These are phyloP conservation scores for Erythrobasidium yunnanense DNA, from an alignment of 768 basidiomycete species.

Conservation along the genomic window DNA sequence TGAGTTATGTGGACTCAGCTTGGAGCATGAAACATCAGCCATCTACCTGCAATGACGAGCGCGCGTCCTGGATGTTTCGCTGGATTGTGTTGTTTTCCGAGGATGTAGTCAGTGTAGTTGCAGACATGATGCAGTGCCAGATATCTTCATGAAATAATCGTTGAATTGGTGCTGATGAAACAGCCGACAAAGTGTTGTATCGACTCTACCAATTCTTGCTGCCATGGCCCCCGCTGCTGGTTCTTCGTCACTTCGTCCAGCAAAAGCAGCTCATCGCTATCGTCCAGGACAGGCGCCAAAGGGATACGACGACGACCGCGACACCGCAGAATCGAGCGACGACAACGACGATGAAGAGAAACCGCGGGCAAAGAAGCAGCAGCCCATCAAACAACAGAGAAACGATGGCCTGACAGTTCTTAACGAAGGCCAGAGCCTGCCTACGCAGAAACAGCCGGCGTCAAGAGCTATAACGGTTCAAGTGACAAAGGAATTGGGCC, in stretches of 20 bases:
- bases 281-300: slow-evolving; percentile 13
- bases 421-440: background rate
- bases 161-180: no score
- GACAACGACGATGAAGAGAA: slow-evolving; percentile 1
- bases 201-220: background rate
- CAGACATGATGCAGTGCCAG: no score
- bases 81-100: no score
- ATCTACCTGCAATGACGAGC: slow-evolving; percentile 12
- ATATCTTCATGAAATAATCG: no score
- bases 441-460: background rate
- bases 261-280: slow-evolving; percentile 21
- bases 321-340: background rate
- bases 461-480: slow-evolving; percentile 4
- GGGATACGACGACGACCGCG: background rate
- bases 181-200: no score
- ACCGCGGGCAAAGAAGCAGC: background rate
- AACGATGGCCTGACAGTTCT: slow-evolving; percentile 12
- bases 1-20: no score
- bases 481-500: slow-evolving; percentile 7
- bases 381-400: background rate
- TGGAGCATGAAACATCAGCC: background rate
- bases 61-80: slow-evolving; percentile 6
- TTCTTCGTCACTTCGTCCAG: background rate
- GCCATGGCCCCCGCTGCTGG: slow-evolving; percentile 9
- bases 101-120: no score